Base-by-base conservation (phyloP, 1,139 yeast genomes). In the Suhomyces panamericanus region DNA sequence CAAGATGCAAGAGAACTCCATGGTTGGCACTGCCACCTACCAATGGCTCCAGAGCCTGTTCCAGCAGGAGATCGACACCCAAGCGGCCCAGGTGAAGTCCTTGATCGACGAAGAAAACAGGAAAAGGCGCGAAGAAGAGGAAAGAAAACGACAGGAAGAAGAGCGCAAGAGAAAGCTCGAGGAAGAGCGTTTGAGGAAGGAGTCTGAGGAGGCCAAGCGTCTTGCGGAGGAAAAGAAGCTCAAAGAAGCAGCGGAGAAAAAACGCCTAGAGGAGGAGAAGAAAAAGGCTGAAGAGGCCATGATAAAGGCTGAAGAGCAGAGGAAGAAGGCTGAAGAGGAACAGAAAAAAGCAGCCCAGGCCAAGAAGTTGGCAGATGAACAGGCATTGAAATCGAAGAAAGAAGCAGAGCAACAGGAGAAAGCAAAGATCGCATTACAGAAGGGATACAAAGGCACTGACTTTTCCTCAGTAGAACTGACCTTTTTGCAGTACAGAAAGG, bases 401-500 rank as follows among this genome's bases (percentile, higher is more conserved):
- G 56, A 53, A 35, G 57, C 41, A 17, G 20, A 34, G 13, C 40
- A 49, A 31, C 38, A 45, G 28, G 44, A 41, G 15, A 41, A 40
- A 26, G 44, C 47, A 32, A 52, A 55, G 40, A 35, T 27, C 26
- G 39, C 29, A 26, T 57, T 55, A 26, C 49, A 47, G 40, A 52
- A 48, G 50, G 63, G 46, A 11, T 37, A 48, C 32, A 53, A 51
- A 3, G 45, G 67, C 22, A 73, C 83, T 0, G 65, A 72, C 52
- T 69, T 66, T 42, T 39, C 48, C 0, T 55, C 55, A 0, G 72
- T 87, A 9, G 81, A 78, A 39, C 56, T 60, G 22, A 72, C 69
- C 26, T 85, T 81, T 51, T 42, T 66, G n/a, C 62, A 71, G 37
- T 79, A 86, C 56, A 81, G 77, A 54, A 62, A 74, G 39, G 77